These are phyloP conservation scores for Tetracentron sinense DNA, from an alignment of 164 flowering plant species.

Conservation along the genomic window DNA sequence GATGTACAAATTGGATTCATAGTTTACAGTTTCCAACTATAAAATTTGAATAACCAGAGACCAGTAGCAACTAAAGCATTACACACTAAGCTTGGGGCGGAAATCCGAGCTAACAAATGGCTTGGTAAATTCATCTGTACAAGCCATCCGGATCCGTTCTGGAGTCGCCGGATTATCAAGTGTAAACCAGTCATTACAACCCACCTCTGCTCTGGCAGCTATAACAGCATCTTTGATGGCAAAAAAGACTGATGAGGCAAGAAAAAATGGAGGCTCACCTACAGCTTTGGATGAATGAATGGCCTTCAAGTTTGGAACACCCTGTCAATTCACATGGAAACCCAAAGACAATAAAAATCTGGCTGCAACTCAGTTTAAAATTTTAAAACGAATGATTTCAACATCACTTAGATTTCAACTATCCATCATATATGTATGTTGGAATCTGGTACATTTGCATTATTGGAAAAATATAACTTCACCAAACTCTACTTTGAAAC, in stretches of 20 bases:
- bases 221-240: conserved; percentile 90
- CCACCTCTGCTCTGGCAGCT: conserved; percentile 81
- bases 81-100: conserved; percentile 81
- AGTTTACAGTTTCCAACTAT: too few species aligned
- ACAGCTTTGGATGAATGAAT: conserved; percentile 97
- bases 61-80: conserved; percentile 1
- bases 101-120: conserved; percentile 45
- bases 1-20: too few species aligned
- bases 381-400: too few species aligned
- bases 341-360: neutral
- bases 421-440: too few species aligned
- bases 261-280: conserved; percentile 96
- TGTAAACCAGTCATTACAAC: conserved; percentile 75
- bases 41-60: neutral
- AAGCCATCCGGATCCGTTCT: conserved; percentile 94
- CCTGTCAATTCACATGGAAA: conserved; percentile 37
- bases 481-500: too few species aligned
- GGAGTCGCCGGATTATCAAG: conserved; percentile 97
- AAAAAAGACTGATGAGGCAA: conserved; percentile 84
- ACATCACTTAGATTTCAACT: too few species aligned
- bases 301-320: conserved; percentile 71
- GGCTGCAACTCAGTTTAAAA: neutral
- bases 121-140: conserved; percentile 64
- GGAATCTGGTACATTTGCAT: too few species aligned
- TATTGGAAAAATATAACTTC: too few species aligned